Conservation (phyloP, 345 rosid species). For the Gossypium anomalum region DNA sequence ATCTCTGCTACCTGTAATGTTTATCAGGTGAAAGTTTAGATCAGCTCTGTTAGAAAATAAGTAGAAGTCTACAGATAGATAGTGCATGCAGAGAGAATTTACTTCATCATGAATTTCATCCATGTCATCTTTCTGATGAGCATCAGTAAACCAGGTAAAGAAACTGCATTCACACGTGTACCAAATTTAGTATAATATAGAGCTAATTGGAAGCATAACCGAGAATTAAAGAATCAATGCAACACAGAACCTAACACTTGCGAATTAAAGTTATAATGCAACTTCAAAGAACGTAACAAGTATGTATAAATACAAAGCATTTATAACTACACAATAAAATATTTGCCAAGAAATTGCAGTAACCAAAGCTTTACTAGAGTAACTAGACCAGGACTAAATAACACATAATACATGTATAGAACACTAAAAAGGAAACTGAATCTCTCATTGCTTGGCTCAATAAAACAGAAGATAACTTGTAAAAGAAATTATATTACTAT, state of each 20-base stretch:
- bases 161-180: constrained; percentile 39
- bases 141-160: too few relatives aligned
- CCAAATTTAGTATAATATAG: neutral
- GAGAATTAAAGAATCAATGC: neutral
- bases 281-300: neutral
- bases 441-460: too few relatives aligned
- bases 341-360: neutral
- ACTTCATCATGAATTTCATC: constrained; percentile 60
- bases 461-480: neutral
- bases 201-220: neutral
- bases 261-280: neutral
- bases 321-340: neutral
- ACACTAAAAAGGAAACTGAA: neutral
- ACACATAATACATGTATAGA: neutral
- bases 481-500: neutral
- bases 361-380: neutral
- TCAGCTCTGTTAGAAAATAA: constrained; percentile 5
- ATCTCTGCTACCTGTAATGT: too few relatives aligned
- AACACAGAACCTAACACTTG: neutral
- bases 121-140: too few relatives aligned
- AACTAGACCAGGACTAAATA: neutral
- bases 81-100: constrained; percentile 14
- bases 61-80: neutral
- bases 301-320: neutral
- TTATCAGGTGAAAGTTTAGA: neutral